These are phyloP conservation scores for Babesia bigemina DNA, from an alignment of 169 alveolate genomes.

Conservation along the genomic window DNA sequence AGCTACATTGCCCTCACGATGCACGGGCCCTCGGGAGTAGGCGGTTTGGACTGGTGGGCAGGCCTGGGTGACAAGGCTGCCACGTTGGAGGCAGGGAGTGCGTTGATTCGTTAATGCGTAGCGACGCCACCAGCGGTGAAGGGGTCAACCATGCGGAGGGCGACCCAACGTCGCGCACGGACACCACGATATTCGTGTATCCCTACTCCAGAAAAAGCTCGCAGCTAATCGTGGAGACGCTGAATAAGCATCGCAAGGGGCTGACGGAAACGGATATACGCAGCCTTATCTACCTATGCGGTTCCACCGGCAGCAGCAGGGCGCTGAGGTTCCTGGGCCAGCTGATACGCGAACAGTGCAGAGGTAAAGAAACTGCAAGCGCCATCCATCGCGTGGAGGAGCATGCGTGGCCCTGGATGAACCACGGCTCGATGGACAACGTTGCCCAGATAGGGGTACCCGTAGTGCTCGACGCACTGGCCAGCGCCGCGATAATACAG, in stretches of 20 bases:
- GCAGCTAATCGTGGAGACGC: conserved; percentile 20
- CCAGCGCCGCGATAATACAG: conserved; percentile 17
- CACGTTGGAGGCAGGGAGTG: not conserved
- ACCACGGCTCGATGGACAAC: not conserved
- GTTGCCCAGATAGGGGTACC: conserved; percentile 10
- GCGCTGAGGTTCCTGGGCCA: conserved; percentile 36
- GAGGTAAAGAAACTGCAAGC: conserved; percentile 12
- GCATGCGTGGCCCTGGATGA: conserved; percentile 70
- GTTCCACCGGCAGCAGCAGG: conserved; percentile 70
- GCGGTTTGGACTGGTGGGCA: not conserved
- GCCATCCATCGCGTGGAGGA: conserved; percentile 56
- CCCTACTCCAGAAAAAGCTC: conserved; percentile 54
- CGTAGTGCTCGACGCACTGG: conserved; percentile 50
- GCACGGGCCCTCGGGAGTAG: not conserved
- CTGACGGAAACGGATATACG: conserved; percentile 28
- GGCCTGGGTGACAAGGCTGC: not conserved
- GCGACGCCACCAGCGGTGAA: not conserved
- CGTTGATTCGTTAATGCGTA: not conserved
- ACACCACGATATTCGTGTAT: conserved; percentile 54
- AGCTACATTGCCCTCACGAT: conserved; percentile 22
- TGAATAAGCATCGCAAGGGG: conserved; percentile 2
- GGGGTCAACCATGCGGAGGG: not conserved
- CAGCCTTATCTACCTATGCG: conserved; percentile 50
- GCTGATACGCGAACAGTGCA: conserved; percentile 23
- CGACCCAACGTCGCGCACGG: not conserved